Evolutionary conservation across 768 basidiomycete species (phyloP).

Genomic region (Auricularia heimuer): DNA sequence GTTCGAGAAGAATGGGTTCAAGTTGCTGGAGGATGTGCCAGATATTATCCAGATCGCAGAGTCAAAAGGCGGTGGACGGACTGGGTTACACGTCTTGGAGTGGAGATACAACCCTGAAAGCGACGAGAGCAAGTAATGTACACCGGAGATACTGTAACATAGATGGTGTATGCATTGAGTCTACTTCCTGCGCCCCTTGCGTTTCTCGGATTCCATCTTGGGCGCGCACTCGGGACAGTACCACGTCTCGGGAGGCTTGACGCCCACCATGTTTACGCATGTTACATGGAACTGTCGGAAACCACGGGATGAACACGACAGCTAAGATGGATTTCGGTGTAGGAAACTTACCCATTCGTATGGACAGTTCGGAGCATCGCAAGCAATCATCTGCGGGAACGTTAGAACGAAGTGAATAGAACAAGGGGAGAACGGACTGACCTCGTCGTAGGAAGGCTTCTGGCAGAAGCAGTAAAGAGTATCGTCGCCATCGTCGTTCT

Average conservation of each 20-base stretch:
- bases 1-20: constrained; percentile 59
- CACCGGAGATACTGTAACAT: neutral
- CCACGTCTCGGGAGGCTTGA: constrained; percentile 44
- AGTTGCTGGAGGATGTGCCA: constrained; percentile 27
- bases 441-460: constrained; percentile 52
- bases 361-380: constrained; percentile 55
- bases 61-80: constrained; percentile 18
- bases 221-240: constrained; percentile 43
- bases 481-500: constrained; percentile 32
- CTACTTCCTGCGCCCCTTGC: constrained; percentile 1
- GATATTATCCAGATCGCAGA: constrained; percentile 30
- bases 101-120: constrained; percentile 9
- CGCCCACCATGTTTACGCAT: constrained; percentile 48
- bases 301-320: neutral
- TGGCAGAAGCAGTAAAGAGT: constrained; percentile 54
- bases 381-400: constrained; percentile 63
- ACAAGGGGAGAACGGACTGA: constrained; percentile 14
- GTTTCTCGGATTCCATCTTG: neutral
- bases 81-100: constrained; percentile 14
- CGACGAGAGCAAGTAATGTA: neutral
- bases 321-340: constrained; percentile 1
- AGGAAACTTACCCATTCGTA: constrained; percentile 53
- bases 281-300: constrained; percentile 47
- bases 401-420: constrained; percentile 29
- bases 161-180: neutral